A percentile compares a stretch with the other conserved stretches of the same genome.
These are phyloP conservation scores for Chrysosporium queenslandicum DNA, from an alignment of 2,329 filamentous ascomycete species.

Conservation along the genomic window DNA sequence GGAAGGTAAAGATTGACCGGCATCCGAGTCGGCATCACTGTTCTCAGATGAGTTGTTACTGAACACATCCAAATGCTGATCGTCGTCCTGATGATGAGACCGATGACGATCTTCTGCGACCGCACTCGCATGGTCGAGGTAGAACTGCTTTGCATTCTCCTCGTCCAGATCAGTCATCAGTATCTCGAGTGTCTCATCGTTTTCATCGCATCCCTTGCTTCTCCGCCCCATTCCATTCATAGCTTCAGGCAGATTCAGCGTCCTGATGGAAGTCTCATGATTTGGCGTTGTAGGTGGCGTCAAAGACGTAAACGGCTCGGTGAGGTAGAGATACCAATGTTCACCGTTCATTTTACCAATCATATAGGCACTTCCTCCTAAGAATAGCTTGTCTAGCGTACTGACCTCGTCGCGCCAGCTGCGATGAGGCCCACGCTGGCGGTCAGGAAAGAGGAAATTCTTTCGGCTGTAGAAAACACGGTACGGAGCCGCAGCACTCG, in stretches of 20 bases:
- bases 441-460: conserved; percentile 93
- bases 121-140: conserved; percentile 72
- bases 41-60: conserved; percentile 59
- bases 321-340: conserved; percentile 98
- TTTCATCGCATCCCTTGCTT: conserved; percentile 27
- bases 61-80: conserved; percentile 61
- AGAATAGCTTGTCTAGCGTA: conserved; percentile 83
- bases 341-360: conserved; percentile 99
- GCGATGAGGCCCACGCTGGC: conserved; percentile 84
- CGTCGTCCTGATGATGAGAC: conserved; percentile 56
- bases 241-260: conserved; percentile 44
- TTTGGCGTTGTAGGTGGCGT: conserved; percentile 72
- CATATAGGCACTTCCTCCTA: conserved; percentile 94
- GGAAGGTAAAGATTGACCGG: conserved; percentile 47
- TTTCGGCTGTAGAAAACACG: conserved; percentile 98
- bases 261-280: conserved; percentile 48
- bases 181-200: conserved; percentile 49
- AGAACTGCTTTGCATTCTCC: conserved; percentile 57
- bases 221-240: conserved; percentile 18
- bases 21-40: conserved; percentile 48
- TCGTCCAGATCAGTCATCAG: conserved; percentile 60
- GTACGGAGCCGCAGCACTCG: conserved; percentile 75
- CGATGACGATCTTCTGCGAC: conserved; percentile 75
- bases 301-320: conserved; percentile 66
- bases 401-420: conserved; percentile 97